Evolutionary conservation across 805 yeast species (phyloP), one percentile per base, ranked within the genome.

Genomic region (Sugiyamaella marilandica): DNA sequence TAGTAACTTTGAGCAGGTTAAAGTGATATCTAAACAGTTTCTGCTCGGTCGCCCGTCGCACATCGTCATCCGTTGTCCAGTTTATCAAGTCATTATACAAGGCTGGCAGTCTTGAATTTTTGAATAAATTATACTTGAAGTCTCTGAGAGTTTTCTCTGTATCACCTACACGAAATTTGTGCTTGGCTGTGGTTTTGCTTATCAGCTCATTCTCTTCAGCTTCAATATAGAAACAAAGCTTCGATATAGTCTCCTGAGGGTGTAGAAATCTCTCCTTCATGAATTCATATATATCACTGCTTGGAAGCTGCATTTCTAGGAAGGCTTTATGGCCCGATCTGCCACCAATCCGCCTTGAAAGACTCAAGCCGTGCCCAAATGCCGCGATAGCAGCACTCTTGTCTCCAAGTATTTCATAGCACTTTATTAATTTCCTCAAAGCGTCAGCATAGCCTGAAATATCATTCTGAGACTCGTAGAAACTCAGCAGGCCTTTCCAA

Each of bases 401-500:
- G 33, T 65, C 62, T 13, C 65, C 63, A 18, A 49, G 34, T 34
- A 39, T 16, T 36, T 57, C 57, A 21, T 54, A 58, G 41, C 62
- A 24, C 24, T 54, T 35, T 10, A 64, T 45, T 45, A 63, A 45
- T 8, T 55, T 57, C 18, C 53, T 54, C 3, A 58, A 39, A 1
- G 63, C 54, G 1, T 60, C 57, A 10, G 69, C 50, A 43, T 59
- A 59, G 10, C 49, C 54, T 3, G 36, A 21, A 16, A 52, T 54
- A 21, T 63, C 55, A 11, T 60, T 56, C n/a, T 35, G 47, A 10
- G 50, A 53, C 14, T 60, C 61, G 41, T 62, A 59, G 3, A 65
- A 48, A 10, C 56, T 51, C 36, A 82, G 69, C 54, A 84, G 74
- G 0, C 98, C 98, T 62, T 87, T 88, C 95, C 94, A 91, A 0